Percentiles rank a stretch among this genome's conserved stretches.
Evolutionary conservation across 2,329 filamentous ascomycete genomes (phyloP).

Genomic region (Rhynchosporium graminicola): DNA sequence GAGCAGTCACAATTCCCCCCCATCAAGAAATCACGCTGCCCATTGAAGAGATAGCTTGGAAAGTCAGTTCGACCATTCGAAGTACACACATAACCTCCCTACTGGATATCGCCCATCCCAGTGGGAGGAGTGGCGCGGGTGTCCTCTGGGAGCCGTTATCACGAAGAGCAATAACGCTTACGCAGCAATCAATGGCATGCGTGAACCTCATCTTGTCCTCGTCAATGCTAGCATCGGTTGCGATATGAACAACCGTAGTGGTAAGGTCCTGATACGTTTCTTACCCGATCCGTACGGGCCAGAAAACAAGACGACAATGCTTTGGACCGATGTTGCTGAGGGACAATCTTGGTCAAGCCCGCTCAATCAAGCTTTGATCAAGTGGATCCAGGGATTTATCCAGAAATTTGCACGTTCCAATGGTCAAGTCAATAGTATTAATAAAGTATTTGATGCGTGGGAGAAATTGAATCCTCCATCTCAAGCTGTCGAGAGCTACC

Average conservation of each 20-base stretch:
- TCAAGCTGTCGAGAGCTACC: no score
- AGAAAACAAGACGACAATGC: not conserved
- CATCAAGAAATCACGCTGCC: not conserved
- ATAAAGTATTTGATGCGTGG: no score
- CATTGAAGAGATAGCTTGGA: not conserved
- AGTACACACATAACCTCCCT: not conserved
- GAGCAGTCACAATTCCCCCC: not conserved
- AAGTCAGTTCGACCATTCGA: not conserved
- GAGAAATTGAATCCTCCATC: no score
- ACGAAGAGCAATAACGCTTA: not conserved
- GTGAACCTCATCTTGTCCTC: not conserved
- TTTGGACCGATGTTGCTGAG: not conserved
- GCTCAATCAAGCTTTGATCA: not conserved
- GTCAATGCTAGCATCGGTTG: not conserved
- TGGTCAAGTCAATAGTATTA: no score
- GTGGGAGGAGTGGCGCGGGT: not conserved
- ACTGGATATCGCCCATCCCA: not conserved
- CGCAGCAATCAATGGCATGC: not conserved
- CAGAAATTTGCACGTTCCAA: not conserved
- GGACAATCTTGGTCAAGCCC: not conserved
- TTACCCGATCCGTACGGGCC: not conserved
- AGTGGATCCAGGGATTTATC: not conserved
- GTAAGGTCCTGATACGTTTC: not conserved
- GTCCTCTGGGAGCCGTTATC: not conserved
- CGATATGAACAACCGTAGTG: not conserved